phyloP scores from a whole-genome alignment of 495 filamentous ascomycete genomes.

The Pyrenula aspistea region DNA sequence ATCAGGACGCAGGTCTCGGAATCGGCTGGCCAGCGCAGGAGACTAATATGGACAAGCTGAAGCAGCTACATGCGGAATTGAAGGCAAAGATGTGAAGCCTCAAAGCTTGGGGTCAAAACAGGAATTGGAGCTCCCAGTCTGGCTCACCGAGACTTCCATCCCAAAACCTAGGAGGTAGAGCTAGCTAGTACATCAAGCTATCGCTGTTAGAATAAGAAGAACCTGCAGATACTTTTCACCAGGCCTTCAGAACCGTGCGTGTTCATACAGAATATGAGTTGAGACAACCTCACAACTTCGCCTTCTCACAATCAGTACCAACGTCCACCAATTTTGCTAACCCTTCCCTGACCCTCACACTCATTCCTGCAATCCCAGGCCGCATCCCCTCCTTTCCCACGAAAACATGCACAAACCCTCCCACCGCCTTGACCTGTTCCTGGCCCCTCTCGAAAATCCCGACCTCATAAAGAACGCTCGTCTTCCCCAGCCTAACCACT shows the following conservation, averaged over 20 bases:
- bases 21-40: constrained; percentile 69
- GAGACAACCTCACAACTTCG: neutral
- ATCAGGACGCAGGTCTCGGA: constrained; percentile 64
- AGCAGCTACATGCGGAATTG: constrained; percentile 67
- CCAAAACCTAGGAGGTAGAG: no score
- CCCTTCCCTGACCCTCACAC: constrained; percentile 33
- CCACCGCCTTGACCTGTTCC: constrained; percentile 72
- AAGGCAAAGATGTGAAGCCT: constrained; percentile 77
- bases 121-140: no score
- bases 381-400: constrained; percentile 61
- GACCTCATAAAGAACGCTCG: constrained; percentile 87
- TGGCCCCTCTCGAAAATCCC: constrained; percentile 70
- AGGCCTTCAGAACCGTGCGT: no score
- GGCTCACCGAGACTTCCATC: no score
- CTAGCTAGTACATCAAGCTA: no score
- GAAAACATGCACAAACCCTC: constrained; percentile 82
- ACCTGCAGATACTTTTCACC: no score
- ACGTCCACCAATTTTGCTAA: constrained; percentile 24
- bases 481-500: constrained; percentile 72
- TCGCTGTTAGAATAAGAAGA: no score
- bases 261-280: no score
- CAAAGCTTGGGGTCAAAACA: no score
- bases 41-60: constrained; percentile 72
- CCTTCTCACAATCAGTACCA: neutral
- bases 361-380: constrained; percentile 51